These are phyloP conservation scores for Sutorius australiensis DNA, from an alignment of 768 basidiomycete genomes.

Conservation along the genomic window DNA sequence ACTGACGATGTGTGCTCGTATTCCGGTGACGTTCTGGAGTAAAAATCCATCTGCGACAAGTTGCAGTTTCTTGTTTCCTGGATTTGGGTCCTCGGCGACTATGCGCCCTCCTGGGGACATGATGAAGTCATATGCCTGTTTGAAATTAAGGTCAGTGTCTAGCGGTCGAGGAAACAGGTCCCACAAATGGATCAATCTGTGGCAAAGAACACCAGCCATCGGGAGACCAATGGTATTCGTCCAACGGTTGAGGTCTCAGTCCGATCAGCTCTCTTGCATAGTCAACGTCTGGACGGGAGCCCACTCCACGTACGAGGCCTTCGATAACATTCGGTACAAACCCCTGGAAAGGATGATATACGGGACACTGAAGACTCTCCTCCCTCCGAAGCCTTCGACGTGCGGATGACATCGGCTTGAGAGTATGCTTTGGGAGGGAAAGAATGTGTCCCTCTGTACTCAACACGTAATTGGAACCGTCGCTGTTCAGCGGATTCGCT, in stretches of 20 bases:
- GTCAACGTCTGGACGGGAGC: slow-evolving; percentile 70
- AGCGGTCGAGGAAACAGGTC: slow-evolving; percentile 10
- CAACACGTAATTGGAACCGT: slow-evolving; percentile 86
- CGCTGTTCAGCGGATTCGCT: slow-evolving; percentile 64
- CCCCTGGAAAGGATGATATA: slow-evolving; percentile 47
- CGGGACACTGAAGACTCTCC: slow-evolving; percentile 71
- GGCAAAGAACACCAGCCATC: slow-evolving; percentile 77
- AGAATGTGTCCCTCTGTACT: slow-evolving; percentile 95
- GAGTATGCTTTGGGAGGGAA: slow-evolving; percentile 51
- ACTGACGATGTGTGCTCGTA: slow-evolving; percentile 73
- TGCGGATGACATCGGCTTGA: slow-evolving; percentile 54
- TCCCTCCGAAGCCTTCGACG: slow-evolving; percentile 59
- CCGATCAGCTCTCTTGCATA: slow-evolving; percentile 75
- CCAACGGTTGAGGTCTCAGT: slow-evolving; percentile 43
- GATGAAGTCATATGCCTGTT: slow-evolving; percentile 78
- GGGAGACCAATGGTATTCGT: slow-evolving; percentile 57
- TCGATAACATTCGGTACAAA: slow-evolving; percentile 31
- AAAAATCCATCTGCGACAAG: slow-evolving; percentile 66
- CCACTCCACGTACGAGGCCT: slow-evolving; percentile 66
- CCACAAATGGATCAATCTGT: slow-evolving; percentile 64
- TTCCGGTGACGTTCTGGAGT: slow-evolving; percentile 71
- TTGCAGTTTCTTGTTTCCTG: slow-evolving; percentile 61
- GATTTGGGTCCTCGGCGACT: slow-evolving; percentile 66
- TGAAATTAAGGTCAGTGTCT: slow-evolving; percentile 1
- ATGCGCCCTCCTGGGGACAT: slow-evolving; percentile 54